phyloP scores from a whole-genome alignment of 2,329 filamentous ascomycete genomes.

The Nannizziopsis barbatae region DNA sequence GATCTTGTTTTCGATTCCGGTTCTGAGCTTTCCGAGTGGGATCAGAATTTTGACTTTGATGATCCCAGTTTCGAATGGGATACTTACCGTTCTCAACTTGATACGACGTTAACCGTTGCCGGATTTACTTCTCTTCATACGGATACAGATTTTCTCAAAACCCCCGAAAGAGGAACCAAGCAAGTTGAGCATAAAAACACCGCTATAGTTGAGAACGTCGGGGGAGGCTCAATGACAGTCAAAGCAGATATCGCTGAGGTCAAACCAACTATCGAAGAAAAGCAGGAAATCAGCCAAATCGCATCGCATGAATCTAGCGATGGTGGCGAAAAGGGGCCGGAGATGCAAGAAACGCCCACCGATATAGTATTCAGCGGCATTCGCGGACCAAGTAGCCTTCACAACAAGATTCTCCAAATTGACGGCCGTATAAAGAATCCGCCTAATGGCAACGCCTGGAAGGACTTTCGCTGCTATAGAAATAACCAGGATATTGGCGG shows the following conservation, averaged over 20 bases:
- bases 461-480: conserved; percentile 33
- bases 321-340: background rate
- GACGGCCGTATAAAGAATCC: conserved; percentile 30
- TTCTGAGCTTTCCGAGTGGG: conserved; percentile 3
- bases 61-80: conserved; percentile 4
- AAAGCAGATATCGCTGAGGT: too few relatives aligned
- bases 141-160: background rate
- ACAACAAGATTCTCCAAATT: conserved; percentile 28
- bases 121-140: too few relatives aligned
- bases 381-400: conserved; percentile 22
- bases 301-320: background rate
- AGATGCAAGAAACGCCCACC: background rate
- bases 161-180: background rate
- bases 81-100: background rate
- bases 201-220: background rate
- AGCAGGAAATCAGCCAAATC: background rate
- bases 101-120: background rate
- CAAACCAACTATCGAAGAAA: background rate
- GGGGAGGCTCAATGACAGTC: too few relatives aligned
- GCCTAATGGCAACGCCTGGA: conserved; percentile 34
- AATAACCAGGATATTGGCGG: conserved; percentile 39
- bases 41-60: background rate
- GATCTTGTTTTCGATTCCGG: conserved; percentile 6
- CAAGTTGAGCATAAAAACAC: background rate
- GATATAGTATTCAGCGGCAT: conserved; percentile 24